Evolutionary conservation across 768 basidiomycete species (phyloP).

Genomic region (Tricholoma hemisulphureum): DNA sequence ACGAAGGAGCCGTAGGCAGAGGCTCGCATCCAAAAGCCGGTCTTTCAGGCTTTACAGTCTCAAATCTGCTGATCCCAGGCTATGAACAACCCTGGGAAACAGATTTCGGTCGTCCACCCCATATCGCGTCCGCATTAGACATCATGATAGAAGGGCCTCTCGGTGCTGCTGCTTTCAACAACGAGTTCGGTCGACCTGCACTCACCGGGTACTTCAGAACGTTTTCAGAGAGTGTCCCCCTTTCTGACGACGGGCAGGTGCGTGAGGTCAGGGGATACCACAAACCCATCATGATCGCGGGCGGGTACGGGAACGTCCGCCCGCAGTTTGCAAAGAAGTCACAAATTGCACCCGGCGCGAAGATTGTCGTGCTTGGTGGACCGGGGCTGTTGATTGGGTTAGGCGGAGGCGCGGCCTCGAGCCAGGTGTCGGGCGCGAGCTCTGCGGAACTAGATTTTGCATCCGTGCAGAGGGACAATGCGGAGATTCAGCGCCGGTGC

Average conservation of each 20-base stretch:
- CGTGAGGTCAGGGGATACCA: slow-evolving; percentile 90
- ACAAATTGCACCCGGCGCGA: slow-evolving; percentile 75
- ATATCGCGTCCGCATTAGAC: slow-evolving; percentile 90
- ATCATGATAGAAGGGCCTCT: slow-evolving; percentile 98
- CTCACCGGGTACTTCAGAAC: slow-evolving; percentile 94
- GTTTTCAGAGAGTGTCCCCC: slow-evolving; percentile 75
- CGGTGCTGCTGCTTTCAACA: slow-evolving; percentile 95
- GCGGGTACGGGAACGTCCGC: slow-evolving; percentile 92
- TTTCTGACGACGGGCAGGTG: slow-evolving; percentile 43
- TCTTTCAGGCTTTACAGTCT: slow-evolving; percentile 87
- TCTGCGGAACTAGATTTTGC: slow-evolving; percentile 96
- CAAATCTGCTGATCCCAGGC: slow-evolving; percentile 90
- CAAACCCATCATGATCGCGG: slow-evolving; percentile 99
- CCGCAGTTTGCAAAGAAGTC: slow-evolving; percentile 79
- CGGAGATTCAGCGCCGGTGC: slow-evolving; percentile 96
- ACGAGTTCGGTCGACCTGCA: slow-evolving; percentile 95
- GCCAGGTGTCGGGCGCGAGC: slow-evolving; percentile 86
- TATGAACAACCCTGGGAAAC: slow-evolving; percentile 95
- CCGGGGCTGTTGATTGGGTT: slow-evolving; percentile 96
- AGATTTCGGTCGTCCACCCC: slow-evolving; percentile 84
- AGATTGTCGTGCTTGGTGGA: slow-evolving; percentile 90
- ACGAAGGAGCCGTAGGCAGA: slow-evolving; percentile 93
- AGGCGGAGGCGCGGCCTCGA: slow-evolving; percentile 95
- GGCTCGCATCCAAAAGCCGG: slow-evolving; percentile 98
- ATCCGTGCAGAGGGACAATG: slow-evolving; percentile 95